Evolutionary conservation across 768 basidiomycete species (phyloP), one percentile per base, ranked within the genome.

Genomic region (Russula olivacea): DNA sequence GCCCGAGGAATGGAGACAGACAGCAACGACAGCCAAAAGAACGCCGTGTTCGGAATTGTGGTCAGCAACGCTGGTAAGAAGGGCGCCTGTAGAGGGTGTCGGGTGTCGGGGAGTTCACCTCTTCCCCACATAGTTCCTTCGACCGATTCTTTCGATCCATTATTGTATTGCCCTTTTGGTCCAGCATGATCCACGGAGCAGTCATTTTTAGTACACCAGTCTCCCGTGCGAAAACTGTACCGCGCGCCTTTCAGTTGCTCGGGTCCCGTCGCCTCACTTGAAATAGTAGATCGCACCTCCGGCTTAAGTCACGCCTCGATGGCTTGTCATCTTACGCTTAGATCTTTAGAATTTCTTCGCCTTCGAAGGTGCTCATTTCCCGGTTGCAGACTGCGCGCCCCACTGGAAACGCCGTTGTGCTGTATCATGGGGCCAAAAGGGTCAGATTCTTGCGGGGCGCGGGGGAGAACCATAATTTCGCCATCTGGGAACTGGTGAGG

Each of bases 1-100:
- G 62, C 51, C 34, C 15, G 23, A 48, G 51, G 56, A 63, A 59
- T 58, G 62, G 62, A 63, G 57, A 58, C 51, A 49, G 53, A 53
- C 30, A 25, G 11, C 14, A 49, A 17, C 51, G 34, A 63, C n/a
- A 54, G 21, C 25, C 15, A 47, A 45, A 49, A n/a, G 62, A 54
- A 48, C 58, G 49, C 57, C 38, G 38, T 54, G 34, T 63, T 41
- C 38, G 52, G 62, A 55, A 48, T 41, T 25, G 38, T 38, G 30
- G 52, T 63, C 50, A 41, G 21, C 45, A 45, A 23, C 45, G 4
- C 11, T 14, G 45, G 23, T 21, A 48, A 55, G 21, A 25, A 45
- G 45, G 6, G 36, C 45, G 36, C 57, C 45, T 38, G 47, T 12
- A 28, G 45, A 36, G 36, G 50, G 17, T 51, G 30, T n/a, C 6